A percentile compares a stretch with the other conserved stretches of the same genome.
Evolutionary conservation across 2,329 filamentous ascomycete genomes (phyloP).

Genomic region (Xylaria polymorpha): DNA sequence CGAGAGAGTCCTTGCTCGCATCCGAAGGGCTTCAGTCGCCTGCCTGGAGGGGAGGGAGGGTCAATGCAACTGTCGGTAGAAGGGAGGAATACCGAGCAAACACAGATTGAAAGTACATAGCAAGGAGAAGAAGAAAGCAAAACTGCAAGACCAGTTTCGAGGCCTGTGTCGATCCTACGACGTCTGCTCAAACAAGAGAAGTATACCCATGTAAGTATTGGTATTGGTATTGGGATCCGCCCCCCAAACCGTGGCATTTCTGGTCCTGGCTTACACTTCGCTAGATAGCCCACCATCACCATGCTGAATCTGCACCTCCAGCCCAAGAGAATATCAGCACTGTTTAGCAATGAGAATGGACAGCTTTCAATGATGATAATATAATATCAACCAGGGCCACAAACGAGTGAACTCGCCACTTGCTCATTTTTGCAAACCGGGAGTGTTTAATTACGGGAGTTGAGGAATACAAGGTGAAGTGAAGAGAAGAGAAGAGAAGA

Average conservation of each 20-base stretch:
- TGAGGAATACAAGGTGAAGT: not conserved
- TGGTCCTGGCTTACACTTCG: not conserved
- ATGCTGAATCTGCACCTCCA: not conserved
- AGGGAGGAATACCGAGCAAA: conserved; percentile 24
- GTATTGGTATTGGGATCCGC: not conserved
- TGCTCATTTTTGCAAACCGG: conserved; percentile 31
- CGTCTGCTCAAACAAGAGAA: not conserved
- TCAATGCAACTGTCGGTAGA: conserved; percentile 20
- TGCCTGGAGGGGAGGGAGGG: conserved; percentile 2
- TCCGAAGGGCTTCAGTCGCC: conserved; percentile 6
- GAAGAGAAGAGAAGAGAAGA: not conserved
- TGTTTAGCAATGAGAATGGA: conserved; percentile 8
- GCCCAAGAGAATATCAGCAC: conserved; percentile 8
- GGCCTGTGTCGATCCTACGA: conserved; percentile 23
- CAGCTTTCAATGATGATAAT: not conserved
- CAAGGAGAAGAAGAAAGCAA: conserved; percentile 15
- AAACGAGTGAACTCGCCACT: conserved; percentile 30
- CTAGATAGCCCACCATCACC: not conserved
- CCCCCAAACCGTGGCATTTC: not conserved
- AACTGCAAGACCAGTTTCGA: not conserved
- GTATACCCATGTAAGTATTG: conserved; percentile 8
- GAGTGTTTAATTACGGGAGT: conserved; percentile 31
- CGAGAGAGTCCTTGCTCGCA: not conserved
- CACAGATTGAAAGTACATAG: conserved; percentile 11
- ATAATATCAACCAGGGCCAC: conserved; percentile 11